Base-by-base conservation (phyloP, 306 rosid species). In the Cucurbita ficifolia region DNA sequence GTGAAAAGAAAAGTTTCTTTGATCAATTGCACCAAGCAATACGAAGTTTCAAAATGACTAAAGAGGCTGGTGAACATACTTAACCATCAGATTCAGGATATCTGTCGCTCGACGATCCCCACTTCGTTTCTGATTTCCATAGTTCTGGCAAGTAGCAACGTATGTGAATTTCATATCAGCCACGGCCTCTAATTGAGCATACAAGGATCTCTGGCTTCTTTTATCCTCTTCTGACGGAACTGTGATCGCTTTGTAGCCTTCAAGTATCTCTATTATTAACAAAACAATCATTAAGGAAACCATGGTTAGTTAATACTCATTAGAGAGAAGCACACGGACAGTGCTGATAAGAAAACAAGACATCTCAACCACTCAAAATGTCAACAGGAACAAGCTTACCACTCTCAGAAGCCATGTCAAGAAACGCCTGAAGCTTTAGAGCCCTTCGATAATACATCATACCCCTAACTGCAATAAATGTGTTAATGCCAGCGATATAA, bases 61-160 rank as follows among this genome's bases (percentile, higher is more conserved):
- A 74, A 65, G 77, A 42, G 78, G 80, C 52, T 76, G 78, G 79
- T 72, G 75, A 75, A 88, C 99, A 75, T 91, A 94, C 99, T 91
- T 91, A 73, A 91, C 95, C 99, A 94, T 90, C 87, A 94, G 84
- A 83, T 91, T 94, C 86, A 94, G 81, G 79, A 91, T 94, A 70
- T 94, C 99, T 55, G 97, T 91, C 42, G 99, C 99, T 70, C 84
- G 99, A 33, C 97, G 97, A 76, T 94, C 99, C 81, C 97, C 99
- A 54, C 91, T 89, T 56, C 96, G 95, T 83, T 91, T 94, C 78
- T 94, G 97, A 80, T 86, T 89, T 67, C 99, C 99, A 78, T 94
- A 94, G 83, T 83, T 94, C 81, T 94, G 99, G 76, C 99, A 91
- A 75, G 99, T 91, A 75, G 97, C 99, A 56, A 94, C 84, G 5